These are phyloP conservation scores for Trichosporon ovoides DNA, from an alignment of 1,284 basidiomycete genomes.

Conservation along the genomic window DNA sequence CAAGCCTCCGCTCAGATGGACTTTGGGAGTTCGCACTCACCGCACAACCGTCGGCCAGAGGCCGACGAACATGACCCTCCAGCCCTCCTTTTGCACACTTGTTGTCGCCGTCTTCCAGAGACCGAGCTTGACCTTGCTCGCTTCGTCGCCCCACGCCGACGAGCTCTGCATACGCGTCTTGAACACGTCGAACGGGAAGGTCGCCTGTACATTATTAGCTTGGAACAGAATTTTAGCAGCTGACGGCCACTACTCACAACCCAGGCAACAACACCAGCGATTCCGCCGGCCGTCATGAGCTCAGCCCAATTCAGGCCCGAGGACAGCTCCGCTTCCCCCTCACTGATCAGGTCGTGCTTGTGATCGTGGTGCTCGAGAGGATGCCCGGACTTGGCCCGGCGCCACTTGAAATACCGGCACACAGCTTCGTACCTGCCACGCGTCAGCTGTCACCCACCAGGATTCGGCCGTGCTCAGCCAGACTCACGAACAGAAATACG, in stretches of 20 bases:
- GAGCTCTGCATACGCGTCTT: slow-evolving; percentile 75
- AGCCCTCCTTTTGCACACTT: slow-evolving; percentile 63
- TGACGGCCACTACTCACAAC: slow-evolving; percentile 29
- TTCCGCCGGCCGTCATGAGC: slow-evolving; percentile 67
- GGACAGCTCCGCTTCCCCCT: slow-evolving; percentile 53
- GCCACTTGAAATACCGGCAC: slow-evolving; percentile 56
- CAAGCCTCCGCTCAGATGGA: background rate
- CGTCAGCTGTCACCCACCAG: background rate
- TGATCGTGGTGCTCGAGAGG: slow-evolving; percentile 9
- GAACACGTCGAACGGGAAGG: slow-evolving; percentile 78
- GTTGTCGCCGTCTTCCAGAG: background rate
- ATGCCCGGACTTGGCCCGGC: slow-evolving; percentile 14
- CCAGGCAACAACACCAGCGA: slow-evolving; percentile 59
- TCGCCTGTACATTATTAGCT: slow-evolving; percentile 47
- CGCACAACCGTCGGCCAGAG: slow-evolving; percentile 71
- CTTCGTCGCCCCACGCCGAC: slow-evolving; percentile 56
- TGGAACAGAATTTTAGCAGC: too few relatives aligned
- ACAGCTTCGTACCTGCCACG: slow-evolving; percentile 62
- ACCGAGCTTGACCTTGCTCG: slow-evolving; percentile 33
- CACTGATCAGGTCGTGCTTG: slow-evolving; percentile 48
- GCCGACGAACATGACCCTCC: slow-evolving; percentile 66
- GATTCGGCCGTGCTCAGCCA: background rate
- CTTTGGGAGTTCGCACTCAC: slow-evolving; percentile 49
- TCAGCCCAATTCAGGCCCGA: slow-evolving; percentile 56
- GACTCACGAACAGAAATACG: slow-evolving; percentile 70